phyloP scores from a whole-genome alignment of 148 eudicot genomes.

The Simmondsia chinensis region DNA sequence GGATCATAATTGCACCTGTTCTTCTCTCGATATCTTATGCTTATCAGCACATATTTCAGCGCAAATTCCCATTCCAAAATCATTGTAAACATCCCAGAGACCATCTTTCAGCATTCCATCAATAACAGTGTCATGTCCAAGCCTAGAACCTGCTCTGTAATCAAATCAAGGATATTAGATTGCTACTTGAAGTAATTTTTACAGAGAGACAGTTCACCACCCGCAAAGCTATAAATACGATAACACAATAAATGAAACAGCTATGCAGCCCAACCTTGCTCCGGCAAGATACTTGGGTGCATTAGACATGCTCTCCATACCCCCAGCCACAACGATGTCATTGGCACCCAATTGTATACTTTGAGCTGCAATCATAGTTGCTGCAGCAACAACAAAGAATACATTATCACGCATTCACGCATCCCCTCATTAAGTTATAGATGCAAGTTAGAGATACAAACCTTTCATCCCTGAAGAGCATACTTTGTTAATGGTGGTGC shows the following conservation, averaged over 20 bases:
- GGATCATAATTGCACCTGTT: constrained; percentile 74
- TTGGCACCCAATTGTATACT: constrained; percentile 67
- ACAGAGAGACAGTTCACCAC: not conserved
- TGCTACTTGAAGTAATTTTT: not conserved
- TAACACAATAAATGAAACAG: not conserved
- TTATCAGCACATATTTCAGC: constrained; percentile 85
- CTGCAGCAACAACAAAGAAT: constrained; percentile 28
- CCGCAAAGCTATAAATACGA: not conserved
- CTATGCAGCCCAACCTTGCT: constrained; percentile 84
- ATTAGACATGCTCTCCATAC: constrained; percentile 99
- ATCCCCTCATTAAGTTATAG: not conserved
- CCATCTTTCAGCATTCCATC: constrained; percentile 99
- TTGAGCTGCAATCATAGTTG: constrained; percentile 91
- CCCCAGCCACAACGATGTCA: constrained; percentile 87
- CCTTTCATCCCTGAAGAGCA: constrained; percentile 98
- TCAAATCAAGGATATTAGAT: not conserved
- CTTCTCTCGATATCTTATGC: constrained; percentile 55
- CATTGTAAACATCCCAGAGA: constrained; percentile 96
- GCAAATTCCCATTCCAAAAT: constrained; percentile 95
- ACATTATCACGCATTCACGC: constrained; percentile 4
- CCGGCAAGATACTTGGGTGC: constrained; percentile 78
- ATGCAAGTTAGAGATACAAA: constrained; percentile 11
- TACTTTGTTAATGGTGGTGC: constrained; percentile 95
- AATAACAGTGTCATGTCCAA: constrained; percentile 82
- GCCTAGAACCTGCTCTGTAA: constrained; percentile 76